Evolutionary conservation across 2,329 filamentous ascomycete species (phyloP).

Genomic region (Aspergillus fischeri): DNA sequence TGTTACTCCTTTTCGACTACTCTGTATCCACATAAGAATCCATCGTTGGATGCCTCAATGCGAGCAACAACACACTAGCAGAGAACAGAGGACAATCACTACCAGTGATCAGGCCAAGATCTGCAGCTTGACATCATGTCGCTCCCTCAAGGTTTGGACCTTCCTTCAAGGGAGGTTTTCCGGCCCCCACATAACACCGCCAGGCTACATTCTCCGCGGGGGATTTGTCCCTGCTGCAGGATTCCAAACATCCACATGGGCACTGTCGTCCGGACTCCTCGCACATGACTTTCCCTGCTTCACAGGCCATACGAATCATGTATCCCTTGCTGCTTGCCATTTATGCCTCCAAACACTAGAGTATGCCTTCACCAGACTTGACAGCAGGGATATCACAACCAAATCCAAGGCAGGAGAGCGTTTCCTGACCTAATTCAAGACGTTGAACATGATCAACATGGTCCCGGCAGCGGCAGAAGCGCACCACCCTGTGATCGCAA

Average conservation of each 20-base stretch:
- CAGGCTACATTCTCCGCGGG: no score
- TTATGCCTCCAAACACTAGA: background rate
- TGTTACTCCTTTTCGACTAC: no score
- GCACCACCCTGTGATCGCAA: constrained; percentile 48
- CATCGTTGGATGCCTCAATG: no score
- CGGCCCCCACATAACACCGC: background rate
- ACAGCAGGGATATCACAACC: constrained; percentile 52
- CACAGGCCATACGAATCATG: background rate
- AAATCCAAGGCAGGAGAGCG: constrained; percentile 28
- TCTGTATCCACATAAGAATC: no score
- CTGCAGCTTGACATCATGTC: background rate
- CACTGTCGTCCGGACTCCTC: background rate
- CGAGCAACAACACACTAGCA: no score
- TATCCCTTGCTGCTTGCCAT: background rate
- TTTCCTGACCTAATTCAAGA: constrained; percentile 32
- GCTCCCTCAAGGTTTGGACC: background rate
- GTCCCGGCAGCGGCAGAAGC: constrained; percentile 52
- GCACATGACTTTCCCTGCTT: background rate
- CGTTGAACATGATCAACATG: constrained; percentile 62
- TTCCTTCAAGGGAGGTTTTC: background rate
- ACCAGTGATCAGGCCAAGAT: background rate
- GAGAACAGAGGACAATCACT: no score
- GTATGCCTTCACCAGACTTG: background rate
- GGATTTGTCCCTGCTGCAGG: background rate
- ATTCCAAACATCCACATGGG: background rate